Evolutionary conservation across 345 rosid genomes (phyloP).

Genomic region (Triadica sebifera): DNA sequence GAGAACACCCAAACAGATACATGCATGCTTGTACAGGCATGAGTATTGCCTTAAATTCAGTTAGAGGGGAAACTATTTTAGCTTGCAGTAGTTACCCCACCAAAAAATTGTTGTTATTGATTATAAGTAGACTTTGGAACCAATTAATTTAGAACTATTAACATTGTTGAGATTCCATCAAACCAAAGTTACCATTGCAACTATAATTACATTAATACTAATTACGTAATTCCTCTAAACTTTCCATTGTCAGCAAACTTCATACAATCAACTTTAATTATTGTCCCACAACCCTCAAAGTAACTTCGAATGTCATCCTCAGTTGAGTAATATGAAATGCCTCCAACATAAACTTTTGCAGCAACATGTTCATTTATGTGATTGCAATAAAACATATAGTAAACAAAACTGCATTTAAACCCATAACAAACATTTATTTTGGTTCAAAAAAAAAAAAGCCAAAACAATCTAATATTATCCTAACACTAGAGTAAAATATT

Average conservation of each 20-base stretch:
- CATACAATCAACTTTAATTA: constrained; percentile 75
- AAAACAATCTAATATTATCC: neutral
- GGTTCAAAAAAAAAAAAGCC: neutral
- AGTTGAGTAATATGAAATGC: constrained; percentile 77
- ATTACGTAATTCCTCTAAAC: constrained; percentile 88
- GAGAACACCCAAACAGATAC: too few relatives aligned
- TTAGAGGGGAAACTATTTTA: too few relatives aligned
- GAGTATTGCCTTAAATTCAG: too few relatives aligned
- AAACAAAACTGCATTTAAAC: neutral
- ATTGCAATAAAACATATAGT: constrained; percentile 39
- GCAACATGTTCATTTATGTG: constrained; percentile 44
- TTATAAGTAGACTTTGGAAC: neutral
- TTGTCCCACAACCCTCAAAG: constrained; percentile 80
- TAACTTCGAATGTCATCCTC: constrained; percentile 84
- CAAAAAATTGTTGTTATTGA: too few relatives aligned
- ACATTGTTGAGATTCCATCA: neutral
- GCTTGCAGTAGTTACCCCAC: too few relatives aligned
- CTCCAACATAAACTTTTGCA: constrained; percentile 75
- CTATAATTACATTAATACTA: constrained; percentile 50
- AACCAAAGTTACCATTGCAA: constrained; percentile 9
- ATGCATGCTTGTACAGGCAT: too few relatives aligned
- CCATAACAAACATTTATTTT: neutral
- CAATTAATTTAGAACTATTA: neutral
- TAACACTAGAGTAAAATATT: neutral
- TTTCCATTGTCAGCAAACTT: constrained; percentile 80